These are phyloP conservation scores for Fusarium nematophilum DNA, from an alignment of 2,329 filamentous ascomycete species.

Conservation along the genomic window DNA sequence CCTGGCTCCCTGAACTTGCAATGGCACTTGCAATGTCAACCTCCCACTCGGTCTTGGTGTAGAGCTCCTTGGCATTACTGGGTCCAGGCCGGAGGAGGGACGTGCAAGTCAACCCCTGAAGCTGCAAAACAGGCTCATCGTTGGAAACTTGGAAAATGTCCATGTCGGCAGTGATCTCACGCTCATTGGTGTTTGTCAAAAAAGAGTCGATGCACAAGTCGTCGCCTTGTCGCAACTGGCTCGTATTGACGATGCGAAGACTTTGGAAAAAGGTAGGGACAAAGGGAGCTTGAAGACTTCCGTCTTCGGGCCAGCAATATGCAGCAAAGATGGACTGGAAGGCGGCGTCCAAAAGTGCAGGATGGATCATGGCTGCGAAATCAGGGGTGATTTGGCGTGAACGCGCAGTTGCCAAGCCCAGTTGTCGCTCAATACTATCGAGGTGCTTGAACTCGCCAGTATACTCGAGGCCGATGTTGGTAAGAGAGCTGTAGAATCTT, in stretches of 20 bases:
- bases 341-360: slow-evolving; percentile 48
- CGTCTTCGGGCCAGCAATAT: slow-evolving; percentile 48
- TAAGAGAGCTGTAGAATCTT: neutral
- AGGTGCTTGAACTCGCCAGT: neutral
- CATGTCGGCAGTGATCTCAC: neutral
- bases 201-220: neutral
- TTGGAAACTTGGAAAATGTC: neutral
- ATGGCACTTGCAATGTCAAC: neutral
- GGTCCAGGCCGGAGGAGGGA: neutral
- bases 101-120: neutral
- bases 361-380: slow-evolving; percentile 43
- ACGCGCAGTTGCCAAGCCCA: slow-evolving; percentile 2
- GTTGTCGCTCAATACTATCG: slow-evolving; percentile 18
- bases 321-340: slow-evolving; percentile 51
- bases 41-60: neutral
- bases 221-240: neutral
- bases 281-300: slow-evolving; percentile 46
- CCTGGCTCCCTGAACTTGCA: neutral
- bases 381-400: neutral
- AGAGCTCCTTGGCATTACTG: neutral
- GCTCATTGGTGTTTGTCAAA: neutral
- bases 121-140: neutral
- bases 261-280: slow-evolving; percentile 29
- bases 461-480: neutral
- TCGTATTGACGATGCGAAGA: slow-evolving; percentile 9